A percentile compares a stretch with the other conserved stretches of the same genome.
Conservation (phyloP, 73 alveolate genomes). For the Stentor roeselii region DNA sequence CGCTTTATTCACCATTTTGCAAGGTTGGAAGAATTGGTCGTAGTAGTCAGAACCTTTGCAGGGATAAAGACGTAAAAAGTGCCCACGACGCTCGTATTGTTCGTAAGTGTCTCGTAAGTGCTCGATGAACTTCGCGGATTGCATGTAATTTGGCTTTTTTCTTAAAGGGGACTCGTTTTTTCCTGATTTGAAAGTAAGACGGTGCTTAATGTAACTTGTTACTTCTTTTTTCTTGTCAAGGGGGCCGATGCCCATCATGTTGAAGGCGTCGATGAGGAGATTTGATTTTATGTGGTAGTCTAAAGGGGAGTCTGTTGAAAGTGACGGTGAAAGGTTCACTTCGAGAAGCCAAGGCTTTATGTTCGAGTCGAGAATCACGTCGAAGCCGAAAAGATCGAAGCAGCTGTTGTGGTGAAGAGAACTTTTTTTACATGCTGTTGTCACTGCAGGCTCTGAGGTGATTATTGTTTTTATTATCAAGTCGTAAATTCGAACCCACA, state of each 20-base stretch:
- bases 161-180: neutral
- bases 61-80: constrained; percentile 50
- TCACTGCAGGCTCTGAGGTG: constrained; percentile 60
- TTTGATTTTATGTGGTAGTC: constrained; percentile 71
- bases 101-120: constrained; percentile 38
- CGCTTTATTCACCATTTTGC: constrained; percentile 35
- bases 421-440: constrained; percentile 42
- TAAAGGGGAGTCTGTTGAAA: constrained; percentile 73
- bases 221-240: constrained; percentile 63
- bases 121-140: constrained; percentile 33
- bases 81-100: constrained; percentile 37
- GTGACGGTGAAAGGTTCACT: constrained; percentile 80
- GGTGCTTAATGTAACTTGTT: constrained; percentile 47
- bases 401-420: constrained; percentile 58
- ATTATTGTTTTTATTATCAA: constrained; percentile 69
- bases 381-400: constrained; percentile 85
- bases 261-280: constrained; percentile 74
- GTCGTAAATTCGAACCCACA: constrained; percentile 84
- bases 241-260: constrained; percentile 64
- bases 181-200: constrained; percentile 27
- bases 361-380: constrained; percentile 68
- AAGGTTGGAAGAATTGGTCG: constrained; percentile 37
- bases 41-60: constrained; percentile 44
- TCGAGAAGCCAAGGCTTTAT: constrained; percentile 88
- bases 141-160: constrained; percentile 19